A percentile compares a stretch with the other conserved stretches of the same genome.
Evolutionary conservation across 2,329 filamentous ascomycete species (phyloP).

Genomic region (Clonostachys rosea): DNA sequence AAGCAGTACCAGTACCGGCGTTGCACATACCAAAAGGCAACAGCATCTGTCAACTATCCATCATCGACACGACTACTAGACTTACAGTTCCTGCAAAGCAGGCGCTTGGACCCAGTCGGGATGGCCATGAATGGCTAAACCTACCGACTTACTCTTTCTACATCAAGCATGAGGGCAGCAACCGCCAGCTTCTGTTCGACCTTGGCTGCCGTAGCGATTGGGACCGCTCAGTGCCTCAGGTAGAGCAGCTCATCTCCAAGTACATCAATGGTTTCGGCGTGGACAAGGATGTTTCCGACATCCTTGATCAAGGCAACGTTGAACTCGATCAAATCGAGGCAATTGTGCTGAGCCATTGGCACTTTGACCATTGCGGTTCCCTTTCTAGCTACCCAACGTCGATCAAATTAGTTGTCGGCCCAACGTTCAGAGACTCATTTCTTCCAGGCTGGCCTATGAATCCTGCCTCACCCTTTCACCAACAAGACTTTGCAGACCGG

Average conservation of each 20-base stretch:
- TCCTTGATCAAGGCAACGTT: background rate
- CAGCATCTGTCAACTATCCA: background rate
- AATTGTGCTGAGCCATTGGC: background rate
- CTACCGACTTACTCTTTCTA: background rate
- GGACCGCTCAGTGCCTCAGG: too few species aligned
- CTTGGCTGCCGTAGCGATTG: background rate
- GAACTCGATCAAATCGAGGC: background rate
- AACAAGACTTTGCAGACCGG: background rate
- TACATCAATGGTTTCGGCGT: background rate
- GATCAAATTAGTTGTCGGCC: background rate
- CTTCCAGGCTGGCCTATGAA: background rate
- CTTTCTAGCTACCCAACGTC: background rate
- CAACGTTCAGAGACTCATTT: background rate
- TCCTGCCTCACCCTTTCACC: background rate
- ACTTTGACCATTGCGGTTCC: background rate
- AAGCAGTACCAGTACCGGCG: too few species aligned
- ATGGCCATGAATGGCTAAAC: background rate
- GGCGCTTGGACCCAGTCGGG: background rate
- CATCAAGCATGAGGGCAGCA: background rate
- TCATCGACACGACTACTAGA: background rate
- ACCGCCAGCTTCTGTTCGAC: background rate
- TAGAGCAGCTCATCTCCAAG: background rate
- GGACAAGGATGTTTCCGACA: background rate
- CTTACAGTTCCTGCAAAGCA: background rate
- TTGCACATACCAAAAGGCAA: background rate